A percentile compares a stretch with the other conserved stretches of the same genome.
Evolutionary conservation across 225 moss, liverwort and hornwort genomes (phyloP).

Genomic region (Pseudisothecium myosuroides): DNA sequence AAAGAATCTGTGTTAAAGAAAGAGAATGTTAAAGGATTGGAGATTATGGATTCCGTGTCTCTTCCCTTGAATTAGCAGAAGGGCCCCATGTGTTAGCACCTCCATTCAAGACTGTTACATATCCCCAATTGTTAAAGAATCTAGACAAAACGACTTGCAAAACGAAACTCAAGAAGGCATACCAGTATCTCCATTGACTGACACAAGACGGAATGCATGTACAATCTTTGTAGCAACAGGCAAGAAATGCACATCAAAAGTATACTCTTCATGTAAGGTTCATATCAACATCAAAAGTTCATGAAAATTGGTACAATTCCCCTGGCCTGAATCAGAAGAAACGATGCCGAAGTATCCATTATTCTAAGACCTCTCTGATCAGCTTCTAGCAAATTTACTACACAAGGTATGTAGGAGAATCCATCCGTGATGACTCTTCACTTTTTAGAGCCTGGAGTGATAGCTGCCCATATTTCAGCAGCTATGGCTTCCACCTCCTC

Average conservation of each 20-base stretch:
- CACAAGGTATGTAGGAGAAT: neutral
- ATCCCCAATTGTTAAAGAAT: neutral
- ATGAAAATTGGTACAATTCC: neutral
- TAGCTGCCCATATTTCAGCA: constrained; percentile 7
- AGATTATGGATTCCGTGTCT: too few relatives aligned
- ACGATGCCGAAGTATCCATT: neutral
- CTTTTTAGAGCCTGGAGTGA: constrained; percentile 21
- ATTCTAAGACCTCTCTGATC: neutral
- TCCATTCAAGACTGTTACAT: neutral
- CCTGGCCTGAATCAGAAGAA: neutral
- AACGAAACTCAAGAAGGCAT: neutral
- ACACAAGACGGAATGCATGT: neutral
- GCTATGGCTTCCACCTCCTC: constrained; percentile 41
- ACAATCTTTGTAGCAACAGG: neutral
- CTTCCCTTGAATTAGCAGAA: neutral
- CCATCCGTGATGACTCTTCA: neutral
- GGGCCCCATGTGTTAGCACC: neutral
- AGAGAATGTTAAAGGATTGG: neutral
- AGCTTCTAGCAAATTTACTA: neutral
- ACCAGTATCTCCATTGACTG: neutral
- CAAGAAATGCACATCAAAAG: neutral
- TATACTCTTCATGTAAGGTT: neutral
- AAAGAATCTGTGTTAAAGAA: neutral
- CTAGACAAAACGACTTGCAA: too few relatives aligned
- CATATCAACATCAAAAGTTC: neutral